Conservation (phyloP, 2,329 filamentous ascomycete species). For the Clarireedia monteithiana region DNA sequence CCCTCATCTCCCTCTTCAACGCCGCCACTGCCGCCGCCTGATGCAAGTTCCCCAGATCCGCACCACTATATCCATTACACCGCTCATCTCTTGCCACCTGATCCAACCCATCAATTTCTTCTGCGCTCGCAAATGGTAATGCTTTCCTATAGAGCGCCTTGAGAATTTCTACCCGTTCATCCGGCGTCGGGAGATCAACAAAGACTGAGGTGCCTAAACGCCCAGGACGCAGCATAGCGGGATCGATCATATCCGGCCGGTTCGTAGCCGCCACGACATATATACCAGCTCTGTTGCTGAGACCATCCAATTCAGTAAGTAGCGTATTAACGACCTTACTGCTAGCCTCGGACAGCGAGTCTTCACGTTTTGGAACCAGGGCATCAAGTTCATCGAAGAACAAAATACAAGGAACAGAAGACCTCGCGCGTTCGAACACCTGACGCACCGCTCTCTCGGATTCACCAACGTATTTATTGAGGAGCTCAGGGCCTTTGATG, state of each 20-base stretch:
- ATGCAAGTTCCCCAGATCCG: slow-evolving; percentile 50
- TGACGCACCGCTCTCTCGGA: slow-evolving; percentile 88
- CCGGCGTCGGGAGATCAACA: slow-evolving; percentile 72
- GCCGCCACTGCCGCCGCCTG: slow-evolving; percentile 30
- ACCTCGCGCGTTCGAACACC: slow-evolving; percentile 81
- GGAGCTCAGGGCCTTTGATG: slow-evolving; percentile 89
- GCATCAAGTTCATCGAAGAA: slow-evolving; percentile 99
- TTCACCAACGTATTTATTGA: slow-evolving; percentile 98
- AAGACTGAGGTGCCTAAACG: slow-evolving; percentile 84
- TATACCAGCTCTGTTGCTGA: slow-evolving; percentile 72
- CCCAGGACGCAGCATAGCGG: slow-evolving; percentile 87
- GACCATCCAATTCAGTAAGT: slow-evolving; percentile 87
- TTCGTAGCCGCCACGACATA: slow-evolving; percentile 96
- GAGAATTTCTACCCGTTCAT: slow-evolving; percentile 81
- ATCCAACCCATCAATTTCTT: slow-evolving; percentile 47
- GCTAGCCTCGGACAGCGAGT: slow-evolving; percentile 70
- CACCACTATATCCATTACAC: slow-evolving; percentile 71
- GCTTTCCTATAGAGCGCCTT: slow-evolving; percentile 52
- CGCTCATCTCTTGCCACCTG: slow-evolving; percentile 56
- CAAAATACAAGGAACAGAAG: slow-evolving; percentile 83
- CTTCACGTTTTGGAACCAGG: slow-evolving; percentile 76
- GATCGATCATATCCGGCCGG: slow-evolving; percentile 90
- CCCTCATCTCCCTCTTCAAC: slow-evolving; percentile 26
- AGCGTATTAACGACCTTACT: slow-evolving; percentile 90
- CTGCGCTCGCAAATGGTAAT: slow-evolving; percentile 43